Evolutionary conservation across 805 yeast genomes (phyloP).

Genomic region (Starmerella vaccinii): DNA sequence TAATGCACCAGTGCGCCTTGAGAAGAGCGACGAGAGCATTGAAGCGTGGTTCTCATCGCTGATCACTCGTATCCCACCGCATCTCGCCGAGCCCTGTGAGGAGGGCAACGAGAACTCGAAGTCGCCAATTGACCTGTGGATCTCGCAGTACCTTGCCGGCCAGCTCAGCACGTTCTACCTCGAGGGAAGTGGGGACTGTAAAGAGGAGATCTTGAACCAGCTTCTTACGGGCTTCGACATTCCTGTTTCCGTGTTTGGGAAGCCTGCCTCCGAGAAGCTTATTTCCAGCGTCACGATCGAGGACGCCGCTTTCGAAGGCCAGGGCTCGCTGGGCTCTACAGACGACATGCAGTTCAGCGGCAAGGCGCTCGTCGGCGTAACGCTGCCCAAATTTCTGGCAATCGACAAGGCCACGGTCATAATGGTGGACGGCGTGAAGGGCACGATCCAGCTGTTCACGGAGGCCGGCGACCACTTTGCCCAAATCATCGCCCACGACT

Average conservation of each 20-base stretch:
- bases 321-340: conserved; percentile 7
- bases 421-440: conserved; percentile 34
- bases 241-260: conserved; percentile 24
- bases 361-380: conserved; percentile 23
- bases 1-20: conserved; percentile 17
- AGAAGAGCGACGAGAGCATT: conserved; percentile 7
- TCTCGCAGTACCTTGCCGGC: conserved; percentile 26
- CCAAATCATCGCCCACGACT: conserved; percentile 34
- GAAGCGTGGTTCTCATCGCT: conserved; percentile 16
- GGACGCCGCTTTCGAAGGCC: conserved; percentile 20
- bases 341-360: conserved; percentile 23
- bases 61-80: conserved; percentile 22
- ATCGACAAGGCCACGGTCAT: conserved; percentile 25
- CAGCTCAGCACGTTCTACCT: conserved; percentile 19
- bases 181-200: conserved; percentile 19
- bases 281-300: conserved; percentile 25
- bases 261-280: conserved; percentile 24
- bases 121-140: conserved; percentile 27
- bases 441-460: conserved; percentile 36
- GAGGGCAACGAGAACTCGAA: conserved; percentile 5
- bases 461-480: conserved; percentile 35
- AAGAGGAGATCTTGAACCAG: conserved; percentile 13
- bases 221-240: conserved; percentile 15
- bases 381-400: conserved; percentile 24
- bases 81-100: conserved; percentile 23